Evolutionary conservation across 495 filamentous ascomycete species (phyloP).

Genomic region (Xylaria acuta): DNA sequence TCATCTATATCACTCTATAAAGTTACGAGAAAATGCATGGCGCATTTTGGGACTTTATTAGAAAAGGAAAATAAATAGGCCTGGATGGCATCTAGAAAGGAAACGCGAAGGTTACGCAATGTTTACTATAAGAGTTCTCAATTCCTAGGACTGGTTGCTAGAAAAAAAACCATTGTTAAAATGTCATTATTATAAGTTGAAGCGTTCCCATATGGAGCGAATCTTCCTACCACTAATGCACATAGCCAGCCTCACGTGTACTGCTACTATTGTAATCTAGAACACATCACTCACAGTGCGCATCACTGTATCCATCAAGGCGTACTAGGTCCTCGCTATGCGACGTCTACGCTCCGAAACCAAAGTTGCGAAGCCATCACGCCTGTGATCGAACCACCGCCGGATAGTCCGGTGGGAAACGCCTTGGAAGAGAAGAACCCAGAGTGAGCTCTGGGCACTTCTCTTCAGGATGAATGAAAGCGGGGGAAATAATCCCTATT

Average conservation of each 20-base stretch:
- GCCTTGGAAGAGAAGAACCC: no score
- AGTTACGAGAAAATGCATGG: neutral
- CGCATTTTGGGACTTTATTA: neutral
- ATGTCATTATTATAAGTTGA: neutral
- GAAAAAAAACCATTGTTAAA: neutral
- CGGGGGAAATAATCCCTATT: no score
- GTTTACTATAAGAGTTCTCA: neutral
- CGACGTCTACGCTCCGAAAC: no score
- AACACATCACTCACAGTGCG: no score
- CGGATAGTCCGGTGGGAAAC: no score
- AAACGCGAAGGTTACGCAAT: neutral
- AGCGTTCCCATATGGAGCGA: neutral
- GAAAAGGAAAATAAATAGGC: neutral
- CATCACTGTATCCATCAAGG: no score
- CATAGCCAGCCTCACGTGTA: neutral
- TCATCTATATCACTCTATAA: neutral
- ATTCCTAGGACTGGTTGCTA: neutral
- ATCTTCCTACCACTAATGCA: neutral
- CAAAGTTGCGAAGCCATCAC: no score
- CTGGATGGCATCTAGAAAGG: neutral
- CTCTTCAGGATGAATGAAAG: no score
- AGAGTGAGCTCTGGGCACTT: no score
- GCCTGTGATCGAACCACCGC: no score
- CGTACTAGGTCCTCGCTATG: no score
- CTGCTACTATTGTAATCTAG: no score